A percentile compares a stretch with the other conserved stretches of the same genome.
Conservation (phyloP, 306 rosid genomes). For the Medicago arabica region DNA sequence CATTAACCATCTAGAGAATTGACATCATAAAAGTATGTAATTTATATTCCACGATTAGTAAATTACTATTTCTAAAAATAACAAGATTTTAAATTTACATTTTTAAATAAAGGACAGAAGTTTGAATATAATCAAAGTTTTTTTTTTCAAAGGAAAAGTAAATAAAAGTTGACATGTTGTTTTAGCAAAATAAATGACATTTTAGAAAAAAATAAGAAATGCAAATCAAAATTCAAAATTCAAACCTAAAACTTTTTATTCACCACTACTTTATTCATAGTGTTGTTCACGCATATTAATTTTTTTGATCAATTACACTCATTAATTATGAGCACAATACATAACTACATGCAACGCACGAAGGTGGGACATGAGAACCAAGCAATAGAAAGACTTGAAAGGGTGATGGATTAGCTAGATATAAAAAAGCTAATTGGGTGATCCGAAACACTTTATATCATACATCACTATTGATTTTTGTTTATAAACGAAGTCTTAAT, state of each 20-base stretch:
- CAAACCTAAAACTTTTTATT: background rate
- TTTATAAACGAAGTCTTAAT: slow-evolving; percentile 52
- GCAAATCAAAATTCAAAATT: background rate
- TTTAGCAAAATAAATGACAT: too few species aligned
- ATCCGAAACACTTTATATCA: slow-evolving; percentile 34
- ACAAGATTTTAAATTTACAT: too few species aligned
- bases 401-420: slow-evolving; percentile 26
- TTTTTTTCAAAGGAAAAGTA: too few species aligned
- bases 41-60: too few species aligned
- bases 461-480: too few species aligned
- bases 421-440: slow-evolving; percentile 40
- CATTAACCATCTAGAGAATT: background rate
- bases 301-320: background rate
- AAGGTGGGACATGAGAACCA: slow-evolving; percentile 38
- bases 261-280: background rate
- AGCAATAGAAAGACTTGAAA: slow-evolving; percentile 21
- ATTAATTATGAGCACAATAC: background rate
- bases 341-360: slow-evolving; percentile 15
- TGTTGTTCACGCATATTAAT: too few species aligned
- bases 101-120: too few species aligned
- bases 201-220: too few species aligned
- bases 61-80: too few species aligned
- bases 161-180: too few species aligned
- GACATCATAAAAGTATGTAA: background rate
- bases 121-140: too few species aligned